Percentiles rank a stretch among this genome's conserved stretches.
These are phyloP conservation scores for Knufia petricola DNA, from an alignment of 2,329 filamentous ascomycete genomes.

Conservation along the genomic window DNA sequence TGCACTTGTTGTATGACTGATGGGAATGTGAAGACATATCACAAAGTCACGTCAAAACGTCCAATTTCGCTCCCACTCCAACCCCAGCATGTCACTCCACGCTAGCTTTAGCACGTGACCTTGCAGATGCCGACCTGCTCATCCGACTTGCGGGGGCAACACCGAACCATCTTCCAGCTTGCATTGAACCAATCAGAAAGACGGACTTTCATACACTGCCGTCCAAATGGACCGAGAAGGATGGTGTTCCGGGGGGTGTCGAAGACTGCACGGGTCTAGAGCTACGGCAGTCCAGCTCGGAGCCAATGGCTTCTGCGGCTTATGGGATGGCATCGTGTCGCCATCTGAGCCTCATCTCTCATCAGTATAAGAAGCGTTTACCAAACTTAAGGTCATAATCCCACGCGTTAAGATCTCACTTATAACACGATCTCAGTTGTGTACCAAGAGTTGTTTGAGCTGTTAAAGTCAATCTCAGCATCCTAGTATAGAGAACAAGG, in stretches of 20 bases:
- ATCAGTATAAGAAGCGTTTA: too few relatives aligned
- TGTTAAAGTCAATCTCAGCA: too few relatives aligned
- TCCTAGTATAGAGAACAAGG: too few relatives aligned
- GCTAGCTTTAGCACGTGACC: constrained; percentile 9
- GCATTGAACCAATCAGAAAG: background rate
- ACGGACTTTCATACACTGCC: background rate
- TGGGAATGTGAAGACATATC: too few relatives aligned
- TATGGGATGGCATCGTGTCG: background rate
- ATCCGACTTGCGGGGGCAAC: constrained; percentile 12
- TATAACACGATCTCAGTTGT: background rate
- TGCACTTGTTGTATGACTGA: too few relatives aligned
- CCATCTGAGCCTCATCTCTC: too few relatives aligned
- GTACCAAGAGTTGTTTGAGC: background rate
- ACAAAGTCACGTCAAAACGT: too few relatives aligned
- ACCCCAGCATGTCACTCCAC: too few relatives aligned
- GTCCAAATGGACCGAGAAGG: background rate
- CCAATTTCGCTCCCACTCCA: too few relatives aligned
- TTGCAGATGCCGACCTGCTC: constrained; percentile 10
- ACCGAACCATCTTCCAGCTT: background rate
- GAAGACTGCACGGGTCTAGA: background rate
- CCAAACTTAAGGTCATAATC: too few relatives aligned
- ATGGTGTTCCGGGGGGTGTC: background rate
- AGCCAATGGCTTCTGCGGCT: background rate
- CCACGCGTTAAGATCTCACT: too few relatives aligned
- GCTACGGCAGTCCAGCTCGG: background rate